Evolutionary conservation across 2,329 filamentous ascomycete species (phyloP).

Genomic region (Rosellinia necatrix): DNA sequence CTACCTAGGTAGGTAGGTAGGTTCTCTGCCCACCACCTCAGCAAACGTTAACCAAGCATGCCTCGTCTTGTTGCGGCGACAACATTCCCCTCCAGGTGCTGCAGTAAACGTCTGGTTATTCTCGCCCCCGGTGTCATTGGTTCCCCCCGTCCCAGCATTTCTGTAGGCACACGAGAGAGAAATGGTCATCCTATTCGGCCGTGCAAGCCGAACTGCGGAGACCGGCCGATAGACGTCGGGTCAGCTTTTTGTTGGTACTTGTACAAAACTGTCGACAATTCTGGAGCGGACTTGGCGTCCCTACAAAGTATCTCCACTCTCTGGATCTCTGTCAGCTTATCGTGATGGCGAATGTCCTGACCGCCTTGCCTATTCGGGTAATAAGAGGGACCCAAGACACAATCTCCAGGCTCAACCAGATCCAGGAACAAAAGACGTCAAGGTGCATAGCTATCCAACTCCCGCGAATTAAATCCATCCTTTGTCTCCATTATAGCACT

Average conservation of each 20-base stretch:
- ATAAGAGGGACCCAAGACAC: slow-evolving; percentile 9
- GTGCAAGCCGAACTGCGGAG: neutral
- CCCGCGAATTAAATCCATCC: neutral
- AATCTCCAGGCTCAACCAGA: slow-evolving; percentile 19
- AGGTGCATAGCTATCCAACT: slow-evolving; percentile 3
- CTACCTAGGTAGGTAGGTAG: too few relatives aligned
- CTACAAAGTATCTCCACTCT: slow-evolving; percentile 15
- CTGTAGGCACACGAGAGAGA: too few relatives aligned
- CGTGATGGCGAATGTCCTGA: slow-evolving; percentile 11
- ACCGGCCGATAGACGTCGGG: neutral
- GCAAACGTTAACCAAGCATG: slow-evolving; percentile 6
- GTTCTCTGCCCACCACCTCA: slow-evolving; percentile 22
- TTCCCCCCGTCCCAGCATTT: slow-evolving; percentile 16
- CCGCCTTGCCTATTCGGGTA: slow-evolving; percentile 16
- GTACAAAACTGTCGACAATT: neutral
- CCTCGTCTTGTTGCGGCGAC: neutral
- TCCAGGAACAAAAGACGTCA: slow-evolving; percentile 5
- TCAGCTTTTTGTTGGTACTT: neutral
- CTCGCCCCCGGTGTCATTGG: too few relatives aligned
- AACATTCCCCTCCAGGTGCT: too few relatives aligned
- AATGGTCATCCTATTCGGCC: too few relatives aligned
- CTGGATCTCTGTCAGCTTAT: slow-evolving; percentile 2
- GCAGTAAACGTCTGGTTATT: too few relatives aligned
- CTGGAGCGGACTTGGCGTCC: slow-evolving; percentile 16
- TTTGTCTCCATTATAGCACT: neutral